Percentiles rank a stretch among this genome's conserved stretches.
These are phyloP conservation scores for Spinellus fusiger DNA, from an alignment of 192 early-diverging fungal genomes.

Conservation along the genomic window DNA sequence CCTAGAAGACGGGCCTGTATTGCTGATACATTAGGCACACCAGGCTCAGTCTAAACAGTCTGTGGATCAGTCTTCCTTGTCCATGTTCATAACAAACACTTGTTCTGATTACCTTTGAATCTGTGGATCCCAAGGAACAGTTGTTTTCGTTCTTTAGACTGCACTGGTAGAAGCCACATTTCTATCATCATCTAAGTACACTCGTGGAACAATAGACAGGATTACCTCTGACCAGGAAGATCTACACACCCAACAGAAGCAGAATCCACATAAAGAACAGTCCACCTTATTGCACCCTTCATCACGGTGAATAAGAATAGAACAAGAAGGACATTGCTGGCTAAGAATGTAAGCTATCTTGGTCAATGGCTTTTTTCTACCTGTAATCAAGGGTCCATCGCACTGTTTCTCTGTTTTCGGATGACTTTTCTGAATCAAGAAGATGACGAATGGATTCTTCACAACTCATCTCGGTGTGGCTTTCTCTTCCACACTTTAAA, in stretches of 20 bases:
- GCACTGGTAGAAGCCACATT: conserved; percentile 58
- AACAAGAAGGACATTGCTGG: conserved; percentile 57
- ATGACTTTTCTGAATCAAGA: not conserved
- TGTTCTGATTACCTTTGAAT: too few relatives aligned
- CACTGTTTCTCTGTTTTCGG: not conserved
- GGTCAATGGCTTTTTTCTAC: not conserved
- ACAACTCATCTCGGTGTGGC: conserved; percentile 35
- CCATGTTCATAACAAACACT: too few relatives aligned
- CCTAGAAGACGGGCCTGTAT: not conserved
- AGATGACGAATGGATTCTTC: conserved; percentile 38
- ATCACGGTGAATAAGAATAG: conserved; percentile 55
- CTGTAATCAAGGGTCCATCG: not conserved
- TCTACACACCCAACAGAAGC: conserved; percentile 59
- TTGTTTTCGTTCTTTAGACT: not conserved
- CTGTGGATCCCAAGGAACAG: too few relatives aligned
- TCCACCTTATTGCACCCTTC: conserved; percentile 69
- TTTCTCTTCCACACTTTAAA: conserved; percentile 43
- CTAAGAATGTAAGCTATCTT: conserved; percentile 1
- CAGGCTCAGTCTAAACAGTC: not conserved
- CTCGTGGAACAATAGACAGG: not conserved
- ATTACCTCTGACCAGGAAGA: conserved; percentile 47
- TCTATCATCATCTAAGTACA: conserved; percentile 9
- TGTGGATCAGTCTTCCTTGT: too few relatives aligned
- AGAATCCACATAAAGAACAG: conserved; percentile 53
- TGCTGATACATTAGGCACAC: not conserved